These are phyloP conservation scores for Porphyrellus sp. DNA, from an alignment of 1,284 basidiomycete species.

Conservation along the genomic window DNA sequence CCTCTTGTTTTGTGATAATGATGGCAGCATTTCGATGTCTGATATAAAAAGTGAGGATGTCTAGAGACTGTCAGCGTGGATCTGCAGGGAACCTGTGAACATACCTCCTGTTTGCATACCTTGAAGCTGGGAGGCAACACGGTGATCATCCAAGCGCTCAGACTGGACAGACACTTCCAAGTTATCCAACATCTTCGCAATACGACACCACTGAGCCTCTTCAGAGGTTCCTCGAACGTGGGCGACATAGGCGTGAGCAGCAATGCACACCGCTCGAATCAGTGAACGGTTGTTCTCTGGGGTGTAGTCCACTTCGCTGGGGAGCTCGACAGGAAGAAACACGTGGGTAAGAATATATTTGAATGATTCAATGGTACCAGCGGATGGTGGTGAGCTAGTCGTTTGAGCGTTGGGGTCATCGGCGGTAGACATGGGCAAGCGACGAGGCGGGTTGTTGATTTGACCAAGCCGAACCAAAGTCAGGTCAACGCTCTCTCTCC, in stretches of 20 bases:
- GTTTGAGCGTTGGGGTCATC: too few species aligned
- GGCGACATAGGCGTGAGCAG: background rate
- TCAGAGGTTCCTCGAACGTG: background rate
- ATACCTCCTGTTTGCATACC: background rate
- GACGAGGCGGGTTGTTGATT: too few species aligned
- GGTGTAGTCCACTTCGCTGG: background rate
- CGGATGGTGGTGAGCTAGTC: too few species aligned
- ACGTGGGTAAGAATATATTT: background rate
- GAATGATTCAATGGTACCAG: background rate
- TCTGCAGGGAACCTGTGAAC: background rate
- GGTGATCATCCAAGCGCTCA: background rate
- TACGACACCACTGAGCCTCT: background rate
- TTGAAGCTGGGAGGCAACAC: background rate
- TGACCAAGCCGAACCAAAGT: too few species aligned
- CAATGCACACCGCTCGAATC: background rate
- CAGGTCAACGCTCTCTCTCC: too few species aligned
- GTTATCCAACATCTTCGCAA: background rate
- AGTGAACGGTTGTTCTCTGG: background rate
- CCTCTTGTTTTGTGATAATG: background rate
- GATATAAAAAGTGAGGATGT: background rate
- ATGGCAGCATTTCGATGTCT: background rate
- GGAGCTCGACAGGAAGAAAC: background rate
- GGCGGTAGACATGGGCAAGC: too few species aligned
- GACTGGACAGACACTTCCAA: background rate
- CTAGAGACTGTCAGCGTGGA: background rate